Conservation (phyloP, 306 rosid genomes). For the Canavalia ensiformis region DNA sequence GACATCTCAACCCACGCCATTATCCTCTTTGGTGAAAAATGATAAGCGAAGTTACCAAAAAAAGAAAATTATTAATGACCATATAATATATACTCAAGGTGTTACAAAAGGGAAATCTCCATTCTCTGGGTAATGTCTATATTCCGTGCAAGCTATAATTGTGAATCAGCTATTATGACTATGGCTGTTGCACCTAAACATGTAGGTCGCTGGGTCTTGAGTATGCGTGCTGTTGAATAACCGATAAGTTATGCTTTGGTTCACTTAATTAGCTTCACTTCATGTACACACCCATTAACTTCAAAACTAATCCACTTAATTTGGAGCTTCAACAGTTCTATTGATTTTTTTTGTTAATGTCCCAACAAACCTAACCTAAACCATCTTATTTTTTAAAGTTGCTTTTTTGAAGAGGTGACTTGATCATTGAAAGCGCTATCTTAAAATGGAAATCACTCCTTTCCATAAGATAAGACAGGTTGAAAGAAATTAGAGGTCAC, state of each 20-base stretch:
- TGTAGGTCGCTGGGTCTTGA: background rate
- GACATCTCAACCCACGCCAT: constrained; percentile 52
- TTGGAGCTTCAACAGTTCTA: background rate
- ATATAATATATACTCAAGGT: background rate
- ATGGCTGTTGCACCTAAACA: constrained; percentile 26
- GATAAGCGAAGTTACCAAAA: background rate
- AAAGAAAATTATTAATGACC: background rate
- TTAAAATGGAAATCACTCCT: constrained; percentile 27
- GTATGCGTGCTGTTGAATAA: constrained; percentile 33
- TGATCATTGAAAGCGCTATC: background rate
- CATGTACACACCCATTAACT: constrained; percentile 25
- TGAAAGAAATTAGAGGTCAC: background rate
- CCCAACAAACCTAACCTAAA: constrained; percentile 16
- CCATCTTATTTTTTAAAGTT: constrained; percentile 20
- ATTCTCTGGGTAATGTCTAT: background rate
- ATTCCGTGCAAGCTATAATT: background rate
- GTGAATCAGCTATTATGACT: background rate
- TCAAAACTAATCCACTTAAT: constrained; percentile 1
- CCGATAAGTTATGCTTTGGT: background rate
- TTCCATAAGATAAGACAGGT: background rate
- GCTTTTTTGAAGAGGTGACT: constrained; percentile 23
- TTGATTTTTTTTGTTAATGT: background rate
- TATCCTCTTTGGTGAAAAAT: constrained; percentile 22
- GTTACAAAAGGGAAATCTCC: background rate
- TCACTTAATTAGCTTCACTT: background rate